Conservation (phyloP, 2,329 filamentous ascomycete genomes). For the Coniochaeta sp. region DNA sequence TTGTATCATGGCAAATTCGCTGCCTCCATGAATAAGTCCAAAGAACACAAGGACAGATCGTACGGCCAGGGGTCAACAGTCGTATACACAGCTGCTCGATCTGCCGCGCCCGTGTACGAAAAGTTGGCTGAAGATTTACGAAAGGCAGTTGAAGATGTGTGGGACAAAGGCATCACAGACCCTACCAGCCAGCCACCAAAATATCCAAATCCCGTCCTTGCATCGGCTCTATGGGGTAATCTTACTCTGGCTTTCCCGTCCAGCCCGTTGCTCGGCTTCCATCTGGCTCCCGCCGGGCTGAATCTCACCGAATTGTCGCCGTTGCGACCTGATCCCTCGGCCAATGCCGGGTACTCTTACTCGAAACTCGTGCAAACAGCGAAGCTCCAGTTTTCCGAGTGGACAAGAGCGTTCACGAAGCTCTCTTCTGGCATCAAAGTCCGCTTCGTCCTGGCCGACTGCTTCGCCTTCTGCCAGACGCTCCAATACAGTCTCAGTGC, state of each 20-base stretch:
- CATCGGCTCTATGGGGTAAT: slow-evolving; percentile 23
- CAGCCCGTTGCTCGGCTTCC: slow-evolving; percentile 48
- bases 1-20: slow-evolving; percentile 12
- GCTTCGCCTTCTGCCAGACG: slow-evolving; percentile 42
- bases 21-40: neutral
- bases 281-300: slow-evolving; percentile 42
- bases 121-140: slow-evolving; percentile 15
- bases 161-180: slow-evolving; percentile 23
- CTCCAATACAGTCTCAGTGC: slow-evolving; percentile 33
- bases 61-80: slow-evolving; percentile 3
- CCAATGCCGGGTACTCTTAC: neutral
- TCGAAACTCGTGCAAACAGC: slow-evolving; percentile 24
- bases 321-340: slow-evolving; percentile 17
- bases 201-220: slow-evolving; percentile 37
- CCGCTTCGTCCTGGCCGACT: slow-evolving; percentile 40
- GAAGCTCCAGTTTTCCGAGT: slow-evolving; percentile 36
- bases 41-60: neutral
- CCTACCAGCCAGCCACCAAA: slow-evolving; percentile 3
- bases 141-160: slow-evolving; percentile 21
- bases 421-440: slow-evolving; percentile 24
- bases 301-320: slow-evolving; percentile 30
- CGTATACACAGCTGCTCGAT: slow-evolving; percentile 25
- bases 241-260: slow-evolving; percentile 32
- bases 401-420: slow-evolving; percentile 32
- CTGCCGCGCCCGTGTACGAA: slow-evolving; percentile 28